A percentile compares a stretch with the other conserved stretches of the same genome.
These are phyloP conservation scores for Tricholoma sp. DNA, from an alignment of 768 basidiomycete species.

Conservation along the genomic window DNA sequence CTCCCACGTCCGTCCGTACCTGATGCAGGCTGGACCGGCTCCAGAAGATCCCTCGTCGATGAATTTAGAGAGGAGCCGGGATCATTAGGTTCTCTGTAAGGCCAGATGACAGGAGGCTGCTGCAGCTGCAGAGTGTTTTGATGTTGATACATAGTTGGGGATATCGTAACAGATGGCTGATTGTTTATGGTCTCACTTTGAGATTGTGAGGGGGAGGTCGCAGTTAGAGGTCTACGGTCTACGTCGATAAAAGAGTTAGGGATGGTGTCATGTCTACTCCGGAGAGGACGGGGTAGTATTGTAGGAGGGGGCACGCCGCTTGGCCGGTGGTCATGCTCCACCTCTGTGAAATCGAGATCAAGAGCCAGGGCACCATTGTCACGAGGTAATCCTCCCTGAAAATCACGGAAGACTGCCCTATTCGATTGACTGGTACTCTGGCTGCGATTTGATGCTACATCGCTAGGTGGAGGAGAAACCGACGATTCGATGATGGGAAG, in stretches of 20 bases:
- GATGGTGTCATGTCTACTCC: constrained; percentile 3
- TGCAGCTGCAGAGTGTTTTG: neutral
- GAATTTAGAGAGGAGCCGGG: constrained; percentile 23
- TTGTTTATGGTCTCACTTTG: neutral
- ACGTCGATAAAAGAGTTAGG: constrained; percentile 6
- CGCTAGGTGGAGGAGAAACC: constrained; percentile 56
- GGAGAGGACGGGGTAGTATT: constrained; percentile 3
- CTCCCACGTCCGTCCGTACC: constrained; percentile 45
- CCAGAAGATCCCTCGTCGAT: constrained; percentile 35
- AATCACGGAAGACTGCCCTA: constrained; percentile 58
- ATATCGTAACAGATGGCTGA: neutral
- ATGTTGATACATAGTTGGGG: neutral
- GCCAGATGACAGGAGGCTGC: constrained; percentile 26
- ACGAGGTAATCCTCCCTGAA: constrained; percentile 41
- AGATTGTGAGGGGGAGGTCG: neutral
- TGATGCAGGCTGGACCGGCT: constrained; percentile 27
- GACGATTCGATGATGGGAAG: constrained; percentile 60
- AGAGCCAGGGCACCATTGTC: constrained; percentile 61
- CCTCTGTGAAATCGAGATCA: constrained; percentile 71
- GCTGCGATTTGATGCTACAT: constrained; percentile 53
- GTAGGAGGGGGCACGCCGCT: constrained; percentile 16
- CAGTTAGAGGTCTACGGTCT: neutral
- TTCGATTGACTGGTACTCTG: constrained; percentile 47
- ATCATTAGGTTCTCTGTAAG: constrained; percentile 37
- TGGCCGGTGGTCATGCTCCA: constrained; percentile 66